phyloP scores from a whole-genome alignment of 257 asterid species.

The Eucommia ulmoides region DNA sequence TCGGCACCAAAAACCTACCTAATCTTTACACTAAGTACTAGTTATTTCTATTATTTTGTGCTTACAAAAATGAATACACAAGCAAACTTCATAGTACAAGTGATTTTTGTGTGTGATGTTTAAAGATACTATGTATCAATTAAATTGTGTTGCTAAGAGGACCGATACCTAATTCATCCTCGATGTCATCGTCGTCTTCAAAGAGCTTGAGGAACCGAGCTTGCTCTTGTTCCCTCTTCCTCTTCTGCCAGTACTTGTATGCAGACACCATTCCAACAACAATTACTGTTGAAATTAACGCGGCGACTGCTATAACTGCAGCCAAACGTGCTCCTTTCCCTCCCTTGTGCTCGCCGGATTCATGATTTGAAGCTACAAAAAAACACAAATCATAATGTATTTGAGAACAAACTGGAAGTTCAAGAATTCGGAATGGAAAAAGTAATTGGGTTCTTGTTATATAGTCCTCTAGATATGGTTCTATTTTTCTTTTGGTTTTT shows the following conservation, averaged over 20 bases:
- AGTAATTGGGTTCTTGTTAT: too few relatives aligned
- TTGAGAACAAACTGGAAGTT: too few relatives aligned
- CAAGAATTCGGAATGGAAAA: too few relatives aligned
- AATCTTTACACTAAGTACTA: too few relatives aligned
- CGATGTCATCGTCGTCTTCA: constrained; percentile 51
- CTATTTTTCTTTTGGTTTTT: too few relatives aligned
- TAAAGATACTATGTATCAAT: constrained; percentile 1
- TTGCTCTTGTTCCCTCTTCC: constrained; percentile 67
- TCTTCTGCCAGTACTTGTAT: constrained; percentile 45
- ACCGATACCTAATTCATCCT: constrained; percentile 56
- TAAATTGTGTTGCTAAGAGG: constrained; percentile 33
- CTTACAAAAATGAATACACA: too few relatives aligned
- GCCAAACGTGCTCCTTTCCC: constrained; percentile 33
- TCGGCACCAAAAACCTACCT: too few relatives aligned
- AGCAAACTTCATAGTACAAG: too few relatives aligned
- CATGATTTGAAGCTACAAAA: constrained; percentile 22
- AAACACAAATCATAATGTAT: too few relatives aligned
- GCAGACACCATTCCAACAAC: constrained; percentile 27
- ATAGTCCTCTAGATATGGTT: too few relatives aligned
- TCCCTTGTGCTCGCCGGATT: constrained; percentile 15
- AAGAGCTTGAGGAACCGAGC: constrained; percentile 62
- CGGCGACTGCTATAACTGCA: constrained; percentile 19
- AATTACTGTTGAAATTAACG: constrained; percentile 15
- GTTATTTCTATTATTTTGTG: too few relatives aligned
- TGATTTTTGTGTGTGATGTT: too few relatives aligned